Evolutionary conservation across 768 basidiomycete species (phyloP).

Genomic region (Suillus plorans): DNA sequence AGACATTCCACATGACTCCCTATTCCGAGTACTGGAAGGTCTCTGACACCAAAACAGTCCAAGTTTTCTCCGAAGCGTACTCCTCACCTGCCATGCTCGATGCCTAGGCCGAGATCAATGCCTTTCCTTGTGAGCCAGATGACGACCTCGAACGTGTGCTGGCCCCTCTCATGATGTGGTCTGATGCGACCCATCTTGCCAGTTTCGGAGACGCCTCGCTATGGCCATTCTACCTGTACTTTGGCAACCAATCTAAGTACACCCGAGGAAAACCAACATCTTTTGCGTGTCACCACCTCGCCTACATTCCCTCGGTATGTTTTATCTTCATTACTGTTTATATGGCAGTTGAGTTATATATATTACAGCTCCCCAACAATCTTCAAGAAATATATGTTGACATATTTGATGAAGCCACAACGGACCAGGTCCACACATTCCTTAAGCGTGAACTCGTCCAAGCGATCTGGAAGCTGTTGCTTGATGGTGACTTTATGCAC

Average conservation of each 20-base stretch:
- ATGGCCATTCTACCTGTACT: conserved; percentile 19
- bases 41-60: conserved; percentile 11
- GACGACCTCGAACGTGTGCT: conserved; percentile 15
- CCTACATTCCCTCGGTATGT: not conserved
- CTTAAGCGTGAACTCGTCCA: too few species aligned
- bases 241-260: conserved; percentile 4
- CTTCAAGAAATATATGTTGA: not conserved
- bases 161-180: conserved; percentile 23
- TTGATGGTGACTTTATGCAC: too few species aligned
- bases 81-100: not conserved
- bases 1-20: conserved; percentile 23
- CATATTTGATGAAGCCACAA: not conserved
- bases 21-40: conserved; percentile 24
- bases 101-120: conserved; percentile 7
- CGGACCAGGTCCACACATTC: too few species aligned
- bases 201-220: conserved; percentile 15
- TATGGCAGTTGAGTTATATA: too few species aligned
- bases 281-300: too few species aligned
- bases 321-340: not conserved
- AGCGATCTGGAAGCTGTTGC: too few species aligned
- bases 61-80: conserved; percentile 1
- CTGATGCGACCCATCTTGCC: conserved; percentile 23
- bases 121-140: conserved; percentile 9
- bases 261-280: too few species aligned
- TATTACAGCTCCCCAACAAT: not conserved